A percentile compares a stretch with the other conserved stretches of the same genome.
Evolutionary conservation across 352 stramenopile species (phyloP).

Genomic region (Globisporangium sylvaticum): DNA sequence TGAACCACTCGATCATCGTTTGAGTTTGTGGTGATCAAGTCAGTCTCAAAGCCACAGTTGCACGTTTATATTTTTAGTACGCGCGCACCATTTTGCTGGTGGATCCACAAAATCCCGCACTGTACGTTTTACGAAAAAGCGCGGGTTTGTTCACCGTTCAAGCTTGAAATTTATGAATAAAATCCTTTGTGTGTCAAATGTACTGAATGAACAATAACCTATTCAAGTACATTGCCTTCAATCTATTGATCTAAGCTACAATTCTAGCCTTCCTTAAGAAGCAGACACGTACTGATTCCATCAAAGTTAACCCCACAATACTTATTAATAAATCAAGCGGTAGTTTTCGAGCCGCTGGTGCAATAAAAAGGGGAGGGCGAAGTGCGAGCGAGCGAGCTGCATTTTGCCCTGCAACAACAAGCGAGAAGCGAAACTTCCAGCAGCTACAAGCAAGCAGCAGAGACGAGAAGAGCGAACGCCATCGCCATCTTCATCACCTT

Average conservation of each 20-base stretch:
- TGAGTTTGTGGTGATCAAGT: too few relatives aligned
- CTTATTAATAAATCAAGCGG: not conserved
- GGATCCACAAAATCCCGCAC: not conserved
- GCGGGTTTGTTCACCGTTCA: not conserved
- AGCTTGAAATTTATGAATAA: not conserved
- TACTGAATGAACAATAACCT: not conserved
- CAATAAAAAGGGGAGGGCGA: not conserved
- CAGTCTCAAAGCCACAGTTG: not conserved
- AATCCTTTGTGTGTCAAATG: too few relatives aligned
- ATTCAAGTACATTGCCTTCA: not conserved
- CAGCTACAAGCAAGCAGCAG: too few relatives aligned
- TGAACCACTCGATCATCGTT: too few relatives aligned
- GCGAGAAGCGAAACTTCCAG: not conserved
- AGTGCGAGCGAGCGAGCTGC: not conserved
- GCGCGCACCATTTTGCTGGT: too few relatives aligned
- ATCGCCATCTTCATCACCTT: not conserved
- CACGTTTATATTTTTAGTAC: too few relatives aligned
- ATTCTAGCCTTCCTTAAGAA: too few relatives aligned
- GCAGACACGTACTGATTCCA: too few relatives aligned
- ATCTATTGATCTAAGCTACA: not conserved
- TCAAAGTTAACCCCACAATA: not conserved
- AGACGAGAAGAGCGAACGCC: not conserved
- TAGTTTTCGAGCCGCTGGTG: not conserved
- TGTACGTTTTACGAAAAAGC: not conserved
- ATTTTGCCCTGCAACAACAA: not conserved